These are phyloP conservation scores for Diplotaxis tenuifolia DNA, from an alignment of 345 rosid species.

Conservation along the genomic window DNA sequence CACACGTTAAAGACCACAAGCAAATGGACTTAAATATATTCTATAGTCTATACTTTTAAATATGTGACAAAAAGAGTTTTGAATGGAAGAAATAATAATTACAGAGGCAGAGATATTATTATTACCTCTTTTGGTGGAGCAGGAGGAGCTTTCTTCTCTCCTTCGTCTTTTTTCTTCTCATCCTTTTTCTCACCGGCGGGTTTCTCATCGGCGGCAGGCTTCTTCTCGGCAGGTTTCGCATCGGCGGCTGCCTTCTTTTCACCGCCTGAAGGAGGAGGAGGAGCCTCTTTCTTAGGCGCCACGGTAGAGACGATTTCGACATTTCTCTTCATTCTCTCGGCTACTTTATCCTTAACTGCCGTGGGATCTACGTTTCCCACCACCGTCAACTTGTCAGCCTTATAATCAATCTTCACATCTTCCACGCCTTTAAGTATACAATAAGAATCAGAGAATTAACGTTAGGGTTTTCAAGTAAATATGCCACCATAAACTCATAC, in stretches of 20 bases:
- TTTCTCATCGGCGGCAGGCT: conserved; percentile 39
- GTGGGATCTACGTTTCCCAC: not conserved
- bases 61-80: not conserved
- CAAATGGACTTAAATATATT: conserved; percentile 5
- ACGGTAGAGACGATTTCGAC: conserved; percentile 41
- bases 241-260: conserved; percentile 39
- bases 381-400: not conserved
- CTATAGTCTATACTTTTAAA: not conserved
- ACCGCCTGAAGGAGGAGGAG: conserved; percentile 17
- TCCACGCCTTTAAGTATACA: not conserved
- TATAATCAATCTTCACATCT: not conserved
- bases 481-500: not conserved
- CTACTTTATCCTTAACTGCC: not conserved
- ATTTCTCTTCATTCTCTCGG: conserved; percentile 32
- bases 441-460: not conserved
- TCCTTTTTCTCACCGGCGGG: conserved; percentile 21
- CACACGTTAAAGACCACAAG: conserved; percentile 35
- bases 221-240: conserved; percentile 42
- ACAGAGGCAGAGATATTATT: not conserved
- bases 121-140: conserved; percentile 35
- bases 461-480: not conserved
- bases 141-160: conserved; percentile 47
- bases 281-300: conserved; percentile 39
- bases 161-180: conserved; percentile 41
- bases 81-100: not conserved